Base-by-base conservation (phyloP, 2,329 filamentous ascomycete species). In the Trichophyton rubrum region DNA sequence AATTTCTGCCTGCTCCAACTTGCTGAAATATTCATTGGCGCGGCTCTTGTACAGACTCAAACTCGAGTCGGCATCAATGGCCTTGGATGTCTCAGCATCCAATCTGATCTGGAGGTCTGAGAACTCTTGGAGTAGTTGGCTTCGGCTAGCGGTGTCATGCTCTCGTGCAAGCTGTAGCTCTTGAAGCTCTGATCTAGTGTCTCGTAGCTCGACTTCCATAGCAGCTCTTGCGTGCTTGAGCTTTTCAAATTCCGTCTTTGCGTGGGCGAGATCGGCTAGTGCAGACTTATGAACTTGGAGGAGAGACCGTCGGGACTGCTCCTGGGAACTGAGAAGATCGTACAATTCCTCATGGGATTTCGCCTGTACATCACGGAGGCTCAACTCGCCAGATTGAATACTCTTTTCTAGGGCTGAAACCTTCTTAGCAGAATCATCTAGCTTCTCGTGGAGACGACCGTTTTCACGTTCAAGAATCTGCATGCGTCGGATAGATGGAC, bases 1-100 rank as follows among this genome's bases (percentile, higher is more conserved):
- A 66, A 97, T 95, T 73, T 99, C 92, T 15, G 93, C 93, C 71
- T 97, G 92, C 73, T 99, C 92, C 20, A 99, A 83, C 75, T 96
- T 96, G 78, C 85, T 88, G 75, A 96, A 99, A 74, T 99, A 97
- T 71, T 97, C 92, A 69, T 97, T 90, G 3, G 92, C 88, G 49
- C 92, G 85, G 64, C 84, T 85, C 80, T 95, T 96, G 80, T 97
- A 99, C 63, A 96, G 77, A 63, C 85, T 86, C 47, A 97, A 81
- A 71, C 88, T 95, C 2, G 90, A 87, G 6, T 84, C 85, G 51
- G 96, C 85, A 72, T 99, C 92, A 30, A 86, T 83, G 30, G 92
- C 80, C 71, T 88, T 92, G 0, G 90, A 95, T 0, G 85, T 84
- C 74, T 97, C 93, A 4, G 88, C 86, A 70, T 97, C 93, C 15